These are phyloP conservation scores for Ajuga reptans DNA, from an alignment of 305 asterid genomes.

Conservation along the genomic window DNA sequence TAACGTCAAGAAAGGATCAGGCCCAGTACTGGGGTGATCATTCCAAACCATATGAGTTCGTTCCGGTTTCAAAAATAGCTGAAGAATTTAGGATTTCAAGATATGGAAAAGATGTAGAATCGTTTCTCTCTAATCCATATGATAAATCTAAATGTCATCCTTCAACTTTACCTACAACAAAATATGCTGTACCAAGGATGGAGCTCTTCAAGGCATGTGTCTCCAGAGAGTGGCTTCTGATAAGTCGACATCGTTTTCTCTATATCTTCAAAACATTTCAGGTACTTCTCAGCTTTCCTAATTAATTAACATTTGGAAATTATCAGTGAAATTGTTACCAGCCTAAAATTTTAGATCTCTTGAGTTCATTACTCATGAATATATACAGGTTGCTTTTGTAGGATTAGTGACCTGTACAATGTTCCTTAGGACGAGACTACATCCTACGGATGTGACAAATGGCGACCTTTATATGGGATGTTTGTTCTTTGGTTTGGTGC, in stretches of 20 bases:
- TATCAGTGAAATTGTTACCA: not conserved
- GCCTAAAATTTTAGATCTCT: too few species aligned
- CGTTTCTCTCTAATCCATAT: conserved; percentile 42
- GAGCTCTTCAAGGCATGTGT: conserved; percentile 78
- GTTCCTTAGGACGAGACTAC: conserved; percentile 64
- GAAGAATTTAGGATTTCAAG: conserved; percentile 58
- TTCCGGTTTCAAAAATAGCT: conserved; percentile 63
- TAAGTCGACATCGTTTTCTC: conserved; percentile 58
- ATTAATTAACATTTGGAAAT: not conserved
- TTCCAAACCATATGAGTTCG: conserved; percentile 59
- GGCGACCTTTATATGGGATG: conserved; percentile 68
- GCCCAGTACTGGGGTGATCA: conserved; percentile 82
- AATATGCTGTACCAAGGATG: conserved; percentile 53
- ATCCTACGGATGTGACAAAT: conserved; percentile 55
- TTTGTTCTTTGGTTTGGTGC: conserved; percentile 66
- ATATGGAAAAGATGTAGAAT: conserved; percentile 43
- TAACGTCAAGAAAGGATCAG: conserved; percentile 81
- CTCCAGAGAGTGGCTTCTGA: conserved; percentile 66
- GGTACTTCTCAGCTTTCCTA: conserved; percentile 35
- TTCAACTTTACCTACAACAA: conserved; percentile 52
- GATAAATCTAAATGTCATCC: conserved; percentile 56
- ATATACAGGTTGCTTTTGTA: conserved; percentile 73
- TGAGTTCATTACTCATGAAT: not conserved
- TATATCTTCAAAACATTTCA: conserved; percentile 72
- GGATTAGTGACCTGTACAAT: conserved; percentile 71